Evolutionary conservation across 2,329 filamentous ascomycete genomes (phyloP), one percentile per base, ranked within the genome.

Genomic region (Pyrenophora seminiperda): DNA sequence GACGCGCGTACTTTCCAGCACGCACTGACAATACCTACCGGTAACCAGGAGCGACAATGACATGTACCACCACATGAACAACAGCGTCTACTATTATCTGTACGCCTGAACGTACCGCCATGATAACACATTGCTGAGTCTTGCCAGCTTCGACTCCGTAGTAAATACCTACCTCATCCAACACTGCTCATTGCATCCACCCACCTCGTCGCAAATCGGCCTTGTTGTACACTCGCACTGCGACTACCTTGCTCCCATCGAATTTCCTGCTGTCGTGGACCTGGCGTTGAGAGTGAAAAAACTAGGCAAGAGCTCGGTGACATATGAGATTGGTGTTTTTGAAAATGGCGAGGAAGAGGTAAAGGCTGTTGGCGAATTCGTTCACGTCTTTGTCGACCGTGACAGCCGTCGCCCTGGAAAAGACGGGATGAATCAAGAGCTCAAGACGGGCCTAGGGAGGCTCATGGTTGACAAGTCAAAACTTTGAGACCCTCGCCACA

Each of bases 1-100:
- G 20, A 20, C 42, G 19, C 10, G 10, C n/a, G 9, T 11, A 27
- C 15, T n/a, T 24, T 19, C 37, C 18, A 15, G 31, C 30, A 29
- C 57, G 31, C 30, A 29, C 57, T 65, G 20, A 65, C 58, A 27
- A n/a, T n/a, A n/a, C n/a, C n/a, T n/a, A n/a, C n/a, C n/a, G n/a
- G 18, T 33, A 19, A 10, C 34, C 27, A 47, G 90, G 90, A 86
- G 84, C 71, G 91, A 96, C 74, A 96, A 96, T 70, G 91, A 96
- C 76, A 94, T 95, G 89, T 96, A 94, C 73, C 82, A 90, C 53
- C 93, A 97, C 71, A 85, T 96, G 80, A 96, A 96, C 76, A 96
- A 96, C 70, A 89, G 86, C 32, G 81, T 94, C 45, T 96, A 96
- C 74, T 89, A 89, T 64, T 87, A 89, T 55, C 81, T 95, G 81